Base-by-base conservation (phyloP, 2,329 filamentous ascomycete species). In the Fusarium sp. region DNA sequence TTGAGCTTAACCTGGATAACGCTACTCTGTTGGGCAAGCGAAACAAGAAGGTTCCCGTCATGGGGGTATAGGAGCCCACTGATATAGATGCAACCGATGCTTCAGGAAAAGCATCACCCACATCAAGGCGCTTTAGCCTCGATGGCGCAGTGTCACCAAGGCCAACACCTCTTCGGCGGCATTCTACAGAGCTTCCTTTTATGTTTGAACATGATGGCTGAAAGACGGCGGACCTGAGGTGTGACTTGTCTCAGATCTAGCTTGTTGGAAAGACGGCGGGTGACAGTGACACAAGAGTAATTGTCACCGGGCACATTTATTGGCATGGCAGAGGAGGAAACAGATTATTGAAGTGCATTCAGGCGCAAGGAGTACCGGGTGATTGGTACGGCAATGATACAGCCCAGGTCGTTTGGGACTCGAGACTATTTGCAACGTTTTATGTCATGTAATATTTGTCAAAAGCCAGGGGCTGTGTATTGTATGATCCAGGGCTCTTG, bases 1-100 rank as follows among this genome's bases (percentile, higher is more conserved):
- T 99, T 72, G 96, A 99, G 80, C 86, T 99, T 46, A 98, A 90
- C 76, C 83, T 99, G 37, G 93, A 97, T 70, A 96, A 96, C 57
- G 93, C 96, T 2, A 98, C 94, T 3, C 81, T 99, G 52, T 84
- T 99, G 7, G 94, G 94, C 31, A 89, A 94, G 73, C 82, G 89
- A 62, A 84, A 83, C 23, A 84, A 86, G 72, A 88, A 89, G 73
- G 79, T 86, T 43, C 79, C 84, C 24, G 81, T 84, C 62, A 82
- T 81, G 74, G 78, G 78, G 48, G 78, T 76, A 57, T 81, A 80
- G 73, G 71, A 67, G 62, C 41, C 69, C 58, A 48, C 21, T 65
- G 62, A 61, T 58, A 44, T 31, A 38, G 58, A 56, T 18, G 57
- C 52, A 29, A 9, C 29, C 31, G 39, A 42, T 50, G 42, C 33